A percentile compares a stretch with the other conserved stretches of the same genome.
phyloP scores from a whole-genome alignment of 1,284 basidiomycete species.

The Leucoagaricus sp. region DNA sequence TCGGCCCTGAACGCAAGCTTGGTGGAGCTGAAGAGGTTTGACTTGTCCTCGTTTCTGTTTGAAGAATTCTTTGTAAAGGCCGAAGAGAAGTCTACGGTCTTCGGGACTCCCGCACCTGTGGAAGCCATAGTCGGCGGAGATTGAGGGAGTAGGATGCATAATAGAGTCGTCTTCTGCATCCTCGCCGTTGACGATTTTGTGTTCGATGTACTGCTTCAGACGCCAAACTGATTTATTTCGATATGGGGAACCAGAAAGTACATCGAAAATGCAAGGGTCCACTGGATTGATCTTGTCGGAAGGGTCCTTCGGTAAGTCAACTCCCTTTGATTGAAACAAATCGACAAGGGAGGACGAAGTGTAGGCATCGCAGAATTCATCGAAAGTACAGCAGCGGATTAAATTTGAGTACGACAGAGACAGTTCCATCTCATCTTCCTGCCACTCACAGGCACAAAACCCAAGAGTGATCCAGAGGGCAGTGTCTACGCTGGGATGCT shows the following conservation, averaged over 20 bases:
- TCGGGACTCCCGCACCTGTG: neutral
- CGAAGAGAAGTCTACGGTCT: neutral
- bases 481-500: neutral
- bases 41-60: neutral
- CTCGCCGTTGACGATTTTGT: conserved; percentile 1
- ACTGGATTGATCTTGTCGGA: no score
- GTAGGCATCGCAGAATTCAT: conserved; percentile 4
- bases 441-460: conserved; percentile 18
- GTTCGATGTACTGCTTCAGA: conserved; percentile 34
- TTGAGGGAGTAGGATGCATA: conserved; percentile 25
- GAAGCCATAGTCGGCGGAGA: conserved; percentile 21
- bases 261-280: conserved; percentile 5
- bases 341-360: neutral
- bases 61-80: neutral
- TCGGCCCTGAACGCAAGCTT: neutral
- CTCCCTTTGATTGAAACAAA: neutral
- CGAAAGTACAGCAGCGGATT: neutral
- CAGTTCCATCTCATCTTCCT: conserved; percentile 12
- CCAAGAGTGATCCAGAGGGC: conserved; percentile 2
- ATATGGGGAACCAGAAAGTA: neutral
- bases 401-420: neutral
- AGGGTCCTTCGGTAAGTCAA: no score
- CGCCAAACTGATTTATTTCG: conserved; percentile 37
- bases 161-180: neutral
- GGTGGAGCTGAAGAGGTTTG: neutral